phyloP scores from a whole-genome alignment of 2,329 filamentous ascomycete genomes.

The Ophiocordyceps sinensis region DNA sequence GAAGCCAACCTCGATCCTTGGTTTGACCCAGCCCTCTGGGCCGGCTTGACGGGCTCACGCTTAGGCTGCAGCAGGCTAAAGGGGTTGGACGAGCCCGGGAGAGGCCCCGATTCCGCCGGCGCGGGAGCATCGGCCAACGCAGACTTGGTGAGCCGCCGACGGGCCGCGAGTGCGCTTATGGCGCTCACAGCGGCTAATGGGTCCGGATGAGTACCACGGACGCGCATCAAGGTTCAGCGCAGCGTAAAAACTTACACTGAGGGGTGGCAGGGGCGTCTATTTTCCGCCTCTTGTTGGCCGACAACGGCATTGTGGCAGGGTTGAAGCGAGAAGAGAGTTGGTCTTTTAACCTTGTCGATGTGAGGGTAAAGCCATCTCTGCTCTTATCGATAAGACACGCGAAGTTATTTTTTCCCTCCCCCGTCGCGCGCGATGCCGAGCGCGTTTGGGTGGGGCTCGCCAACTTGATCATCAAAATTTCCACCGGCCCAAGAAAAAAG shows the following conservation, averaged over 20 bases:
- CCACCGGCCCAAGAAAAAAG: conserved; percentile 2
- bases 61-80: conserved; percentile 13
- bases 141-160: conserved; percentile 12
- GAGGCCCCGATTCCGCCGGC: conserved; percentile 7
- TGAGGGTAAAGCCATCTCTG: too few relatives aligned
- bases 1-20: not conserved
- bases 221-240: not conserved
- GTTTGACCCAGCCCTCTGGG: conserved; percentile 6
- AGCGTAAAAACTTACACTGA: conserved; percentile 12
- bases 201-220: not conserved
- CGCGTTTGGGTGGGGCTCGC: conserved; percentile 2
- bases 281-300: conserved; percentile 20
- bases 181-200: conserved; percentile 14
- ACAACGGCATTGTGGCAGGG: conserved; percentile 3
- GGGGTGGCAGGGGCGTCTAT: conserved; percentile 14
- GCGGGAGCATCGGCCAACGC: conserved; percentile 4
- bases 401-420: not conserved
- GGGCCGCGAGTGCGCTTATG: conserved; percentile 22
- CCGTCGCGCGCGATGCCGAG: not conserved
- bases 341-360: too few relatives aligned
- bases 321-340: not conserved
- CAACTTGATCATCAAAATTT: conserved; percentile 1
- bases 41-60: conserved; percentile 4
- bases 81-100: conserved; percentile 11
- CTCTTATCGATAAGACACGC: not conserved